Evolutionary conservation across 257 asterid species (phyloP).

Genomic region (Nicotiana benthamiana): DNA sequence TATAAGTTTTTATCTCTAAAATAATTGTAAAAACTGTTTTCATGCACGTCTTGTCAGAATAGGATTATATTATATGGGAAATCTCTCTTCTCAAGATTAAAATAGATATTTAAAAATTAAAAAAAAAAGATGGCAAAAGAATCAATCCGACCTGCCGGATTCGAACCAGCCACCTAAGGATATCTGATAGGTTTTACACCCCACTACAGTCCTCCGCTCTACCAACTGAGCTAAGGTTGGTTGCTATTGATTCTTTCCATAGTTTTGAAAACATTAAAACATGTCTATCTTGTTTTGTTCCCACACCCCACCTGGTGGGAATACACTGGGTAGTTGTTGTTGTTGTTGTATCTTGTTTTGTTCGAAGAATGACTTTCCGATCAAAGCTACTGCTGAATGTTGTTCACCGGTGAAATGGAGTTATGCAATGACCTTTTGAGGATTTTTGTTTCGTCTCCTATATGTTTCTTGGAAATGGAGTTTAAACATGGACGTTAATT

Average conservation of each 20-base stretch:
- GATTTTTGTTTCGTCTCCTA: neutral
- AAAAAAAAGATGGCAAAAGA: neutral
- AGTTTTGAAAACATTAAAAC: neutral
- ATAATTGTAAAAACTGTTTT: neutral
- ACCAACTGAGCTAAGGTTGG: constrained; percentile 12
- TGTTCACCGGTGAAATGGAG: neutral
- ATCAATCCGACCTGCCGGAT: constrained; percentile 39
- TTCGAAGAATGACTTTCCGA: neutral
- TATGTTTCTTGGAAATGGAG: neutral
- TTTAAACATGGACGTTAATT: neutral
- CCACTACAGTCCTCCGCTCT: constrained; percentile 14
- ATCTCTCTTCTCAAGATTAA: neutral
- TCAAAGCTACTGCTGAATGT: neutral
- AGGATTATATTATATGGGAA: neutral
- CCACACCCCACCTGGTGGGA: too few relatives aligned
- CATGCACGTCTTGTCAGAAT: neutral
- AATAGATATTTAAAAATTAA: too few relatives aligned
- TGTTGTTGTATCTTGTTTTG: neutral
- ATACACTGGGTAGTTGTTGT: too few relatives aligned
- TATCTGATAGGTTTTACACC: neutral
- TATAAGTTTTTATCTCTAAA: neutral
- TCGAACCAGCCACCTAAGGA: constrained; percentile 38
- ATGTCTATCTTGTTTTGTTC: neutral
- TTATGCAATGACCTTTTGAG: neutral
- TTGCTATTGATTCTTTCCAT: neutral